Percentiles rank a stretch among this genome's conserved stretches.
These are phyloP conservation scores for Podaxis rugospora DNA, from an alignment of 768 basidiomycete genomes.

Conservation along the genomic window DNA sequence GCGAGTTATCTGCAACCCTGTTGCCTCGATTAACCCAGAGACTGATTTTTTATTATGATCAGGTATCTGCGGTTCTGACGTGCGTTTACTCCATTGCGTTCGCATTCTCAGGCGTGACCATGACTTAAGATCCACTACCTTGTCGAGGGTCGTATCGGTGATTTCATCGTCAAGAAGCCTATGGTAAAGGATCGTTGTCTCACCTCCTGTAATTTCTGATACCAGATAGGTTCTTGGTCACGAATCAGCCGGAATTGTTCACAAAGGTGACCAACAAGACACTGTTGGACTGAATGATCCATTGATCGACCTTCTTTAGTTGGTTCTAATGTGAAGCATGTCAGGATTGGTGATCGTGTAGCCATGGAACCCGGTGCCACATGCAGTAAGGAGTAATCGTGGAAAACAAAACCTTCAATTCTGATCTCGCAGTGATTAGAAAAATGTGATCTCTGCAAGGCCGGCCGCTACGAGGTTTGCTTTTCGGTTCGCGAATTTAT, in stretches of 20 bases:
- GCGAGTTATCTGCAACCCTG: constrained; percentile 30
- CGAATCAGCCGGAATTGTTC: constrained; percentile 81
- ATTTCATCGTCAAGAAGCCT: constrained; percentile 74
- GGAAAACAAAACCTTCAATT: not conserved
- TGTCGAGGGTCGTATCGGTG: constrained; percentile 72
- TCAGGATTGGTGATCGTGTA: constrained; percentile 83
- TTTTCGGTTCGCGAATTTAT: constrained; percentile 29
- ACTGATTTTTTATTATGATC: constrained; percentile 8
- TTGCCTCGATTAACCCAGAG: not conserved
- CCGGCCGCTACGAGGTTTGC: constrained; percentile 75
- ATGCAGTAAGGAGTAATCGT: constrained; percentile 46
- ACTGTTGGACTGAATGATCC: not conserved
- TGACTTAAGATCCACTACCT: constrained; percentile 66
- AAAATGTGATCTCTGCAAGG: constrained; percentile 78
- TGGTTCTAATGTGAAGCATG: constrained; percentile 67
- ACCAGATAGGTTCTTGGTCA: constrained; percentile 79
- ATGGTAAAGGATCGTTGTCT: constrained; percentile 46
- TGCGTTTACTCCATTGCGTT: constrained; percentile 25
- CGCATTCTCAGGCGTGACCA: not conserved
- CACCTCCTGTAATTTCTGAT: not conserved
- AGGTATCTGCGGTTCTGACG: constrained; percentile 94
- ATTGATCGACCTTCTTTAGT: constrained; percentile 36
- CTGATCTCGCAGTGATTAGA: constrained; percentile 23
- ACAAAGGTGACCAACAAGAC: constrained; percentile 45
- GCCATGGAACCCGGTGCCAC: constrained; percentile 90